These are phyloP conservation scores for Yamadazyma atlantica DNA, from an alignment of 1,139 yeast species.

Conservation along the genomic window DNA sequence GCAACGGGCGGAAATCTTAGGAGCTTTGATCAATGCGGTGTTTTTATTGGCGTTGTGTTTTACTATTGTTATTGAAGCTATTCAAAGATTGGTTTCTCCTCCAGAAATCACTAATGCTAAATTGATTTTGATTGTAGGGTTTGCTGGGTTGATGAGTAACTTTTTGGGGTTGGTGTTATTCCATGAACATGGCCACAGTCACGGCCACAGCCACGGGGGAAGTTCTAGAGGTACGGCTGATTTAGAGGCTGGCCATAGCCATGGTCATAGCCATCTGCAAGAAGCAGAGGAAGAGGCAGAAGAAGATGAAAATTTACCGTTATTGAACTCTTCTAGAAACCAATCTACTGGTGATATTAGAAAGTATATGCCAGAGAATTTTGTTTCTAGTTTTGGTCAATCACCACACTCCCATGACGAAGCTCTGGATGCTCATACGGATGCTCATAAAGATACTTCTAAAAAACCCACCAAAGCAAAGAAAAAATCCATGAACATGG, in stretches of 20 bases:
- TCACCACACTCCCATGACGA: constrained; percentile 27
- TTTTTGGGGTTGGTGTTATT: constrained; percentile 80
- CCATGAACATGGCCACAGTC: constrained; percentile 87
- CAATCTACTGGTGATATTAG: constrained; percentile 15
- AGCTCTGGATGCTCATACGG: too few species aligned
- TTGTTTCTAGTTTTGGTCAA: constrained; percentile 27
- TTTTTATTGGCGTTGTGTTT: constrained; percentile 89
- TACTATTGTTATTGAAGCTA: constrained; percentile 88
- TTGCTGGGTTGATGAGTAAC: constrained; percentile 80
- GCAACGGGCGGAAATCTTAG: constrained; percentile 94
- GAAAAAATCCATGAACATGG: constrained; percentile 83
- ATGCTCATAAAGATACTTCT: neutral
- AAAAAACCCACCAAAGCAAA: constrained; percentile 20
- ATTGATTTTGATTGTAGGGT: constrained; percentile 77
- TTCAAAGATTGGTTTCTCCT: constrained; percentile 84
- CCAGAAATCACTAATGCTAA: constrained; percentile 77
- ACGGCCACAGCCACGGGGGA: constrained; percentile 59
- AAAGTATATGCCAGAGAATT: constrained; percentile 40
- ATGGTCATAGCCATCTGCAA: constrained; percentile 16
- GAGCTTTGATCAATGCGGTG: constrained; percentile 92
- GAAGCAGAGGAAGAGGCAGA: too few species aligned
- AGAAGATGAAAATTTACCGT: constrained; percentile 15
- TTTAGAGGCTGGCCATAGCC: constrained; percentile 7
- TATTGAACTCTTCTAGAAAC: constrained; percentile 10
- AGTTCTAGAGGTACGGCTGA: constrained; percentile 28